Conservation (phyloP, 495 filamentous ascomycete species). For the Bombardia bombarda region DNA sequence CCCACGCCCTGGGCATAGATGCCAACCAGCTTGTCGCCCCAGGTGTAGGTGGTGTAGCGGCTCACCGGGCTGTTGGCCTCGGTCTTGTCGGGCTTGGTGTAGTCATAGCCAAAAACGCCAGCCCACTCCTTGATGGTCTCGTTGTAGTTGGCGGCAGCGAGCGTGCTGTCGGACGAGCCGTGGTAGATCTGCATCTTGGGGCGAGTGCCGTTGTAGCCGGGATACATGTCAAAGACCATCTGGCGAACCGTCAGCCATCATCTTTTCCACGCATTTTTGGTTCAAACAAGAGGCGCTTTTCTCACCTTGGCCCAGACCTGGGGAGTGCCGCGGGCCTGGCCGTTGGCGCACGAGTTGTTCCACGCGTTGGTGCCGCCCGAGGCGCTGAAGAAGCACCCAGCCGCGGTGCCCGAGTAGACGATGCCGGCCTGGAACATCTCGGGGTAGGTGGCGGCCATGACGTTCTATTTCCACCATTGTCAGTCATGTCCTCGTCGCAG, state of each 20-base stretch:
- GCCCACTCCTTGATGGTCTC: constrained; percentile 25
- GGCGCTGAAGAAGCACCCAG: no score
- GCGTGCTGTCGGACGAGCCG: constrained; percentile 35
- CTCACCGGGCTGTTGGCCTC: constrained; percentile 33
- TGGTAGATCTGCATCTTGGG: constrained; percentile 44
- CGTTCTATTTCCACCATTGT: no score
- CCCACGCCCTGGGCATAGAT: constrained; percentile 40
- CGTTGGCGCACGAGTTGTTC: constrained; percentile 38
- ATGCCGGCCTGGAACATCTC: constrained; percentile 44
- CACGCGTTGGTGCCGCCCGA: no score
- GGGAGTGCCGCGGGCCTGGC: constrained; percentile 37
- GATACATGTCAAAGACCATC: constrained; percentile 38
- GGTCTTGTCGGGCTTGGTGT: constrained; percentile 26
- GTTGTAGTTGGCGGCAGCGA: constrained; percentile 32
- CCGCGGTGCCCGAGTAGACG: constrained; percentile 42
- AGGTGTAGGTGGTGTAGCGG: constrained; percentile 48
- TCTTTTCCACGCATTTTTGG: no score
- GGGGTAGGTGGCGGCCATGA: constrained; percentile 40
- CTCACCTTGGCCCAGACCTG: constrained; percentile 43
- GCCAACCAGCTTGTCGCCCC: constrained; percentile 43
- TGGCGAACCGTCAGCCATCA: no score
- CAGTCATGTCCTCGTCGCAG: no score
- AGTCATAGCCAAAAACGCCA: constrained; percentile 31
- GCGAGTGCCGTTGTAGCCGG: constrained; percentile 38
- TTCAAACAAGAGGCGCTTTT: no score